Conservation (phyloP, 176 grass and related monocot genomes). For the Ananas comosus region DNA sequence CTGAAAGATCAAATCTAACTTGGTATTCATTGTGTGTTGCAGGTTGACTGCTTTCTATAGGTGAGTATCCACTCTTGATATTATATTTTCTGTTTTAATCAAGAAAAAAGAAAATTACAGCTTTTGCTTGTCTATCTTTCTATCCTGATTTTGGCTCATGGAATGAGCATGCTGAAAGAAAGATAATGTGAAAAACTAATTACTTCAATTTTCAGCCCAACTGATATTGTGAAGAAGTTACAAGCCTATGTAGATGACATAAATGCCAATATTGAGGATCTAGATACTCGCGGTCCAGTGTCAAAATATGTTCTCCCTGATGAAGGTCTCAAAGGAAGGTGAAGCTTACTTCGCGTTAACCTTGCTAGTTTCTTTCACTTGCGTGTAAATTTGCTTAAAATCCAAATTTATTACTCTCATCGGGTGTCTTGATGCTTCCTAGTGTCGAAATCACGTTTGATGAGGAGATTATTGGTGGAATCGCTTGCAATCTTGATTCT, state of each 20-base stretch:
- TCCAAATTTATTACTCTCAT: neutral
- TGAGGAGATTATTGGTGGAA: constrained; percentile 67
- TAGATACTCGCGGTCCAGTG: constrained; percentile 69
- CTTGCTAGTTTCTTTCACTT: neutral
- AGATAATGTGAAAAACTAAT: neutral
- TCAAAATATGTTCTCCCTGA: constrained; percentile 96
- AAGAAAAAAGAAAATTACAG: too few relatives aligned
- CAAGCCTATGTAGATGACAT: constrained; percentile 65
- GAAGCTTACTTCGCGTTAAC: constrained; percentile 14
- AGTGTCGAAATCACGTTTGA: constrained; percentile 67
- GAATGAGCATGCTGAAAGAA: too few relatives aligned
- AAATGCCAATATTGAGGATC: constrained; percentile 56
- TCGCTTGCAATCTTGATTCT: constrained; percentile 82
- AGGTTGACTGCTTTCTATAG: constrained; percentile 98
- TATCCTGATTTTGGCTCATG: neutral
- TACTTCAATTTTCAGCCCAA: constrained; percentile 42
- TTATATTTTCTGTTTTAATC: constrained; percentile 4
- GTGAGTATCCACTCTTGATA: constrained; percentile 29
- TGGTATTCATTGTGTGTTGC: constrained; percentile 24
- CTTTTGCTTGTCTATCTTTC: constrained; percentile 7
- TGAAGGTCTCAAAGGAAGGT: constrained; percentile 87
- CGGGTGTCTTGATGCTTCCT: constrained; percentile 3
- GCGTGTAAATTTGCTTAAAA: neutral
- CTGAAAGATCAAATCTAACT: neutral
- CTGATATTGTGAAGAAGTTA: constrained; percentile 53